Evolutionary conservation across 2,329 filamentous ascomycete species (phyloP).

Genomic region (Blastomyces percursus): DNA sequence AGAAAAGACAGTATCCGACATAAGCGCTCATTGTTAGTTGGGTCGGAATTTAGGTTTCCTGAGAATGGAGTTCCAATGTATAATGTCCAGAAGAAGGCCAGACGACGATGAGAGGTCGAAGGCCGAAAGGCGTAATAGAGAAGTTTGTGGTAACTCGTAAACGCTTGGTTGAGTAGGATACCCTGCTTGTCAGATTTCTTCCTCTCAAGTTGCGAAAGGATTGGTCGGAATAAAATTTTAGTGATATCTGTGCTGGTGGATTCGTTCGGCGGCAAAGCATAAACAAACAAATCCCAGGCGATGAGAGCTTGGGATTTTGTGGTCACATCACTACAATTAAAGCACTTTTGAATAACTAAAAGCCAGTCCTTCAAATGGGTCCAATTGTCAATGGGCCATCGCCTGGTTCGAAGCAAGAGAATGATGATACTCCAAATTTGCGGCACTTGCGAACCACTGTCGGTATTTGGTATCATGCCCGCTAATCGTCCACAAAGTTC

Average conservation of each 20-base stretch:
- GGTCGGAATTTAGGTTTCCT: conserved; percentile 41
- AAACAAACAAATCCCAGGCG: conserved; percentile 79
- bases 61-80: conserved; percentile 57
- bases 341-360: conserved; percentile 65
- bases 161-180: conserved; percentile 42
- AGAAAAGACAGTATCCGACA: conserved; percentile 64
- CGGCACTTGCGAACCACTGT: conserved; percentile 57
- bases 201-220: conserved; percentile 57
- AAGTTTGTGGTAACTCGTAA: conserved; percentile 67
- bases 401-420: conserved; percentile 57
- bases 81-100: conserved; percentile 68
- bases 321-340: conserved; percentile 63
- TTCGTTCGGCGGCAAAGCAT: conserved; percentile 55
- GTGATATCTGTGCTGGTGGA: conserved; percentile 45
- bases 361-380: conserved; percentile 64
- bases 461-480: conserved; percentile 51
- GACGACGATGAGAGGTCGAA: conserved; percentile 49
- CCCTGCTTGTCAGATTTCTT: conserved; percentile 44
- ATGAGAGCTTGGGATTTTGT: conserved; percentile 67
- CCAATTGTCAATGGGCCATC: conserved; percentile 55
- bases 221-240: conserved; percentile 57
- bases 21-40: conserved; percentile 48
- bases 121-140: conserved; percentile 76
- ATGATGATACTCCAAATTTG: conserved; percentile 82
- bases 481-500: conserved; percentile 58